Evolutionary conservation across 2,329 filamentous ascomycete genomes (phyloP).

Genomic region (Dactylonectria estremocensis): DNA sequence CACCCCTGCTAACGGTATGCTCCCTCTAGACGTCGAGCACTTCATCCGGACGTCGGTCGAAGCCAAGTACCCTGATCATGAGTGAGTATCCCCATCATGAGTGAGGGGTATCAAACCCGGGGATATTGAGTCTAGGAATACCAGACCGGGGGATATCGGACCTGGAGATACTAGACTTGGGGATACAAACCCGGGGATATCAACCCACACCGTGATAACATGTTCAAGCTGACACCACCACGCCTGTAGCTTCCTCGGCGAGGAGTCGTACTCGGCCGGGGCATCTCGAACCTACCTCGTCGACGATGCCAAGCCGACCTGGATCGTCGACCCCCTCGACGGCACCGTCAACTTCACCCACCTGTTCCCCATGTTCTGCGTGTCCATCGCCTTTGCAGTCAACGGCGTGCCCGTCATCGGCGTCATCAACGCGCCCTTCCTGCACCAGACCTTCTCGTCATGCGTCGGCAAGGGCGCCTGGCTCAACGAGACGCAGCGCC

Average conservation of each 20-base stretch:
- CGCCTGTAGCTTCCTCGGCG: slow-evolving; percentile 76
- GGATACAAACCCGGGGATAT: too few relatives aligned
- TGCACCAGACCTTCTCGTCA: slow-evolving; percentile 78
- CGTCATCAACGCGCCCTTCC: slow-evolving; percentile 80
- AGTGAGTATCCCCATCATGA: slow-evolving; percentile 59
- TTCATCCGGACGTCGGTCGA: slow-evolving; percentile 76
- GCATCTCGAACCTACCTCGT: slow-evolving; percentile 79
- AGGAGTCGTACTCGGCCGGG: slow-evolving; percentile 82
- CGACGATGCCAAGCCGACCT: slow-evolving; percentile 71
- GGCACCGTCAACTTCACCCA: slow-evolving; percentile 88
- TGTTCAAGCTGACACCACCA: slow-evolving; percentile 18
- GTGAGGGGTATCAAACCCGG: too few relatives aligned
- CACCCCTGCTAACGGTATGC: slow-evolving; percentile 12
- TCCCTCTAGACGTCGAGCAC: slow-evolving; percentile 74
- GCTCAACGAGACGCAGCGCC: slow-evolving; percentile 74
- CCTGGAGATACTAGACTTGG: too few relatives aligned
- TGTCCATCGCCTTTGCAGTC: slow-evolving; percentile 80
- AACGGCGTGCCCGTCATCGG: slow-evolving; percentile 75
- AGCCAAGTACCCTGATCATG: slow-evolving; percentile 75
- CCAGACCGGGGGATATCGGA: too few relatives aligned
- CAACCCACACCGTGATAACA: neutral
- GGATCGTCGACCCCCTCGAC: slow-evolving; percentile 84
- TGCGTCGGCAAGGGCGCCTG: slow-evolving; percentile 78
- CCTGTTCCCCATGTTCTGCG: slow-evolving; percentile 85
- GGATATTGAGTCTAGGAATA: too few relatives aligned